Base-by-base conservation (phyloP, 2,329 filamentous ascomycete genomes). In the Colletotrichum lini region DNA sequence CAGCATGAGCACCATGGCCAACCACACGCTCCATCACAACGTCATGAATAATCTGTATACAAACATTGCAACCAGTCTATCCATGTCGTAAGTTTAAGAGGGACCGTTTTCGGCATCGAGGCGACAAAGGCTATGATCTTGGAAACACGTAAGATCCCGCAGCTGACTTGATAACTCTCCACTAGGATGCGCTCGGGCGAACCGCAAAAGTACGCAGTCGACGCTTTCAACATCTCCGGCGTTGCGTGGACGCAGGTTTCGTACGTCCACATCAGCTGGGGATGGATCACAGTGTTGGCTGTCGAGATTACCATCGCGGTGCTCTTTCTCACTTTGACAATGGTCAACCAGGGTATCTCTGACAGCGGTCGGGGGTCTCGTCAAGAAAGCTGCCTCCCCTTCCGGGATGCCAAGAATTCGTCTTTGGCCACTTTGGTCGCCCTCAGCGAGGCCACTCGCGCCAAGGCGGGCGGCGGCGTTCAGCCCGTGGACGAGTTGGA, bases 201-300 rank as follows among this genome's bases (percentile, higher is more conserved):
- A 10, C 50, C 38, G 7, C 50, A 23, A 7, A 49, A 18, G 6
- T 49, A 47, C 52, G 35, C 62, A n/a, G 13, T 23, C n/a, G 42
- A 21, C 16, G 13, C 38, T 8, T 65, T 45, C 42, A 65, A 47
- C 52, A 40, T 65, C 23, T 35, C 52, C 18, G 62, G 62, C 23
- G 35, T 47, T 16, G 62, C 62, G 16, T 50, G 40, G 53, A 57
- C n/a, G 23, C 45, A 65, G 40, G 52, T 56, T 4, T 65, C 62
- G 16, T 65, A 65, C 40, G 62, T 65, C 18, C 40, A 58, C 62
- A 49, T 65, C 15, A 57, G n/a, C 4, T 65, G 62, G 62, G 62
- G 52, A 3, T 58, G 62, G 62, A 57, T 58, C 40, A 15, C 62
- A 6, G 18, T 57, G 18, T 52, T 65, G 21, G 42, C 52, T 2